These are phyloP conservation scores for Blastomyces gilchristii DNA, from an alignment of 2,329 filamentous ascomycete genomes.

Conservation along the genomic window DNA sequence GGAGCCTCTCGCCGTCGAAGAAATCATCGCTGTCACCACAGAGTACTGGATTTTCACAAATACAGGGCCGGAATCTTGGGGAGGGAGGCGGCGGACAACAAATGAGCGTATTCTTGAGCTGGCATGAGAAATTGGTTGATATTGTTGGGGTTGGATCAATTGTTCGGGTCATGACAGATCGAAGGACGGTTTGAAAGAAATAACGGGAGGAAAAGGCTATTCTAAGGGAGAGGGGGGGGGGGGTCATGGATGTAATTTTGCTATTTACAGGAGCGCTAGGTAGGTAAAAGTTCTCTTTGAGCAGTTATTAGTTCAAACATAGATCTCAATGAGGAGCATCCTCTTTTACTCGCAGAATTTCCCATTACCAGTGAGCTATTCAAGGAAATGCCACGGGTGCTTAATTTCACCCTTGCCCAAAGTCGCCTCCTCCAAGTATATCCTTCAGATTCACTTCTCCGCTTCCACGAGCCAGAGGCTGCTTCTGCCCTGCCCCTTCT, in stretches of 20 bases:
- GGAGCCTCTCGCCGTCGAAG: constrained; percentile 41
- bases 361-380: neutral
- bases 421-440: constrained; percentile 46
- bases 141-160: constrained; percentile 87
- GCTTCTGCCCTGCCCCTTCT: constrained; percentile 63
- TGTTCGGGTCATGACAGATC: constrained; percentile 90
- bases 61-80: constrained; percentile 47
- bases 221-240: neutral
- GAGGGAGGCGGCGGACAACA: constrained; percentile 66
- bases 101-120: constrained; percentile 95
- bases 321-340: neutral
- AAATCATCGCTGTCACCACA: constrained; percentile 54
- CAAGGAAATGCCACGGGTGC: neutral
- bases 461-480: constrained; percentile 73
- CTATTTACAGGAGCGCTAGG: neutral
- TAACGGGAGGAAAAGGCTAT: neutral
- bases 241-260: neutral
- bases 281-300: neutral
- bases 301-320: neutral
- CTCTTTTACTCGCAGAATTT: neutral
- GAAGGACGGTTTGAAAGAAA: constrained; percentile 62
- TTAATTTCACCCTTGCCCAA: constrained; percentile 2
- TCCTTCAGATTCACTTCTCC: constrained; percentile 85
- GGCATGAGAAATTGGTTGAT: constrained; percentile 98
- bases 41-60: constrained; percentile 79